Base-by-base conservation (phyloP, 2,329 filamentous ascomycete species). In the Alternaria triticina region DNA sequence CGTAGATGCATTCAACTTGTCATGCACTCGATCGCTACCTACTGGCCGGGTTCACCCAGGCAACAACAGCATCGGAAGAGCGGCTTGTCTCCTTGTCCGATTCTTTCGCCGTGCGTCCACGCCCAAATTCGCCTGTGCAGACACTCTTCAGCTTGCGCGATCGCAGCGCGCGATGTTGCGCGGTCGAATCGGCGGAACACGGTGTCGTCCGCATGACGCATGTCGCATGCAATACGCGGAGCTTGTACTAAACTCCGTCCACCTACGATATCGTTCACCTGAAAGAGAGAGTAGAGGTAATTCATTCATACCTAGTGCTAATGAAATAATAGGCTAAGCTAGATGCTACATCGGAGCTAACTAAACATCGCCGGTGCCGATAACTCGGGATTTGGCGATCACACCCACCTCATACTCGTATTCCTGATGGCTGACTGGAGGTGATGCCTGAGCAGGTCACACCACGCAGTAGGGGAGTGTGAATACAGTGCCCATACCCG, bases 11-110 rank as follows among this genome's bases (percentile, higher is more conserved):
- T 52, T 23, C 49, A 43, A 51, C 45, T 58, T 13, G 36, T 23
- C 20, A 33, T 43, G 40, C 5, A 8, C 49, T 57, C 44, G 44
- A 25, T 50, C 43, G 47, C 55, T 54, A 70, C 66, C 55, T 54
- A 70, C 66, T 69, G 68, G 68, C 55, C 57, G 28, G 11, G 55
- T 9, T 59, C 36, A 46, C 13, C 13, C n/a, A 27, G 15, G 25
- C 52, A 45, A 28, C 25, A 30, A 45, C 25, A 27, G 36, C 8
- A 20, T 3, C 13, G 22, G 33, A 30, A 11, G 25, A 22, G 17
- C 59, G 67, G 67, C 12, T 36, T 59, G 36, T 65, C 61, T 70
- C 45, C 62, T 59, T 54, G 66, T 66, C 68, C 67, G 67, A 69
- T 27, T 50, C 12, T 15, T 43, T 46, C 25, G 40, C 40, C 13